Conservation (phyloP, 2,329 filamentous ascomycete genomes). For the Nothopassalora personata region DNA sequence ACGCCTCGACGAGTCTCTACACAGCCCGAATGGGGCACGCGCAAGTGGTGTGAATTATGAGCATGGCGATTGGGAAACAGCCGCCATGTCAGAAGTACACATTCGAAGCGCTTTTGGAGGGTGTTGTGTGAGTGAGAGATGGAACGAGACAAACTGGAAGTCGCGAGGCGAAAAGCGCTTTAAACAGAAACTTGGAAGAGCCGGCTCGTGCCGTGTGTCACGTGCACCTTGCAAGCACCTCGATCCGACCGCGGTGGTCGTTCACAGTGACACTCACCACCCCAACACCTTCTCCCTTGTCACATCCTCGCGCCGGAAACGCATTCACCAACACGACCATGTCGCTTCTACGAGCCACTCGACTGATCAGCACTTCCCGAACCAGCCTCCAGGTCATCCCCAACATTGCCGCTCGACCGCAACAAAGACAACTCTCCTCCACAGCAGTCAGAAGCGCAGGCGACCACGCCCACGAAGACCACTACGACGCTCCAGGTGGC, state of each 20-base stretch:
- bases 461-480: conserved; percentile 65
- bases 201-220: neutral
- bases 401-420: conserved; percentile 24
- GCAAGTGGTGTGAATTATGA: neutral
- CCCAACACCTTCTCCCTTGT: conserved; percentile 1
- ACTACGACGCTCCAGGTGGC: conserved; percentile 84
- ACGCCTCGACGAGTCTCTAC: neutral
- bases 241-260: neutral
- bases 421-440: conserved; percentile 30
- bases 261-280: conserved; percentile 1
- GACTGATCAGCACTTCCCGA: conserved; percentile 29
- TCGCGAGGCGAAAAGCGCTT: neutral
- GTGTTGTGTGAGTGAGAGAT: neutral
- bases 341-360: conserved; percentile 27
- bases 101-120: neutral
- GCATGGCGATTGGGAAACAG: neutral
- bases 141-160: conserved; percentile 1
- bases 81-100: conserved; percentile 1
- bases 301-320: conserved; percentile 3
- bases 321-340: conserved; percentile 17
- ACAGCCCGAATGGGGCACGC: neutral
- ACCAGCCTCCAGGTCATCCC: conserved; percentile 31
- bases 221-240: neutral
- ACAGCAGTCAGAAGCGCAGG: conserved; percentile 34
- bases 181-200: neutral